phyloP scores from a whole-genome alignment of 257 asterid species.

The Salvia splendens region DNA sequence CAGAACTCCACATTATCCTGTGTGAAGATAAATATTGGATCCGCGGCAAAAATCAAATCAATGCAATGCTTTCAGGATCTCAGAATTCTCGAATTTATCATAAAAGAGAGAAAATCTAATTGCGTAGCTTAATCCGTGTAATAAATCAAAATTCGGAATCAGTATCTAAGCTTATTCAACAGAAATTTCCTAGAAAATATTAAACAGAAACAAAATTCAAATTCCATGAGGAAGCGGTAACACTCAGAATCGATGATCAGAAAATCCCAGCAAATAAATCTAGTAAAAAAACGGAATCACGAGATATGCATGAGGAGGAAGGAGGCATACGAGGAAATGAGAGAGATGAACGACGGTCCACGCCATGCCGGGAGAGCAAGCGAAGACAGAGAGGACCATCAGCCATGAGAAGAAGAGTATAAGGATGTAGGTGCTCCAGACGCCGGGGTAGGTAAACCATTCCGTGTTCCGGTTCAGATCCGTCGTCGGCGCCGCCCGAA shows the following conservation, averaged over 20 bases:
- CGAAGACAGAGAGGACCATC: constrained; percentile 67
- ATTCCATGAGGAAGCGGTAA: neutral
- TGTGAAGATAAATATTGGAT: neutral
- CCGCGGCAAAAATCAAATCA: neutral
- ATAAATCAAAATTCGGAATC: constrained; percentile 8
- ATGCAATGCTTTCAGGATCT: neutral
- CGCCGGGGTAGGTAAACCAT: constrained; percentile 97
- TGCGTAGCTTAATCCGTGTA: neutral
- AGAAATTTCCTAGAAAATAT: neutral
- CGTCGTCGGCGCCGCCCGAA: constrained; percentile 75
- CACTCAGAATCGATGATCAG: neutral
- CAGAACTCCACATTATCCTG: neutral
- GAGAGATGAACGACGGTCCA: constrained; percentile 83
- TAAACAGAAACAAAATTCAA: neutral
- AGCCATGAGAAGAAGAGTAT: constrained; percentile 83
- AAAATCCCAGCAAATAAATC: neutral
- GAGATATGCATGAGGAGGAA: constrained; percentile 10
- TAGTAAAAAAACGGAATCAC: neutral
- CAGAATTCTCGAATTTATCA: neutral
- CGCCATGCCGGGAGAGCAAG: constrained; percentile 93
- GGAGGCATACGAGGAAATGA: constrained; percentile 63
- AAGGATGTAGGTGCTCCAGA: constrained; percentile 85
- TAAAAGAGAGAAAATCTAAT: neutral
- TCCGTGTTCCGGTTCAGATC: constrained; percentile 92
- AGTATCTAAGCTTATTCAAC: neutral